Conservation (phyloP, 163 green algal genomes). For the Chloromonas sp. region DNA sequence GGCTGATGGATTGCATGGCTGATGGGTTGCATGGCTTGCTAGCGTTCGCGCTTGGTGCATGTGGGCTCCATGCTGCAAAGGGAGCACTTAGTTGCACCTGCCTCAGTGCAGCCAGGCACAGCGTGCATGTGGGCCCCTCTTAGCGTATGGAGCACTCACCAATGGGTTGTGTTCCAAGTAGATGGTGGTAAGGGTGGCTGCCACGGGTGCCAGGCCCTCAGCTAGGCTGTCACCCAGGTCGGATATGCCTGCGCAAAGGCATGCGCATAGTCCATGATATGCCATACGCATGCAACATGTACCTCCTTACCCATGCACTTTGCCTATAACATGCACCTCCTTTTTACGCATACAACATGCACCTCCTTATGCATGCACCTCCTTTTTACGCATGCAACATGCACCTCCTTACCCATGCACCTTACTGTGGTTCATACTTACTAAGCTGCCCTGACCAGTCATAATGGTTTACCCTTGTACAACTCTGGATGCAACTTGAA, state of each 20-base stretch:
- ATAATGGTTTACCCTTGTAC: neutral
- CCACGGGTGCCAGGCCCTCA: conserved; percentile 19
- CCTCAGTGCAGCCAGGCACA: too few species aligned
- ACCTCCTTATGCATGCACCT: neutral
- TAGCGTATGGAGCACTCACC: conserved; percentile 14
- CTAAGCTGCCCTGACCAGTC: neutral
- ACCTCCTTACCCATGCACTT: too few species aligned
- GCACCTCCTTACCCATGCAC: neutral
- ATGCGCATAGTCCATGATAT: too few species aligned
- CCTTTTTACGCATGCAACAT: neutral
- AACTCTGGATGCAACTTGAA: neutral
- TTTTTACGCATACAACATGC: neutral
- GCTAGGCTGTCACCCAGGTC: conserved; percentile 25
- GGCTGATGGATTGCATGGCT: too few species aligned
- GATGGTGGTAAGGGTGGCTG: conserved; percentile 57
- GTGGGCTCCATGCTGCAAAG: too few species aligned
- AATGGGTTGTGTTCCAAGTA: conserved; percentile 73
- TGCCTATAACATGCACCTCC: neutral
- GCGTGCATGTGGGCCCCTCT: too few species aligned
- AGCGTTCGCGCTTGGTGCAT: too few species aligned
- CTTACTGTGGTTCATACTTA: too few species aligned
- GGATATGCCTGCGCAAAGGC: conserved; percentile 6
- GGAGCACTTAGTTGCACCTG: too few species aligned
- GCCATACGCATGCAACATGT: too few species aligned
- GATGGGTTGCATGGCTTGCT: too few species aligned